Conservation (phyloP, 1,284 basidiomycete species). For the Sanguinoderma infundibulare region DNA sequence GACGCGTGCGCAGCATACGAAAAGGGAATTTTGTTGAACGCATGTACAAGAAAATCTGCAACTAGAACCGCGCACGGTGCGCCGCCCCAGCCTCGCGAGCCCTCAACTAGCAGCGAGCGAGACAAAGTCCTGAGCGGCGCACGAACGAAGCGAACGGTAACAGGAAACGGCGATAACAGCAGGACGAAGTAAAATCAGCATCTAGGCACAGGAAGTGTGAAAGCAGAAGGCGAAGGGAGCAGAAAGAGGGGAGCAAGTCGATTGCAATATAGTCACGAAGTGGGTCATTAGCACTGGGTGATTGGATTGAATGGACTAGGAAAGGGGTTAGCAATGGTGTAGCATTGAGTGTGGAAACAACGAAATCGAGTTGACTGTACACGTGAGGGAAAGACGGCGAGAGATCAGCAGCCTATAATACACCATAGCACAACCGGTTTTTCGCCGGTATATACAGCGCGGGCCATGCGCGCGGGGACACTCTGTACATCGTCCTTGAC, state of each 20-base stretch:
- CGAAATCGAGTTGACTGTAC: background rate
- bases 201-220: slow-evolving; percentile 1
- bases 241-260: slow-evolving; percentile 5
- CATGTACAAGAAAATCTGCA: slow-evolving; percentile 11
- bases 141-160: slow-evolving; percentile 4
- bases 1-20: slow-evolving; percentile 26
- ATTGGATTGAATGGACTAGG: background rate
- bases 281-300: slow-evolving; percentile 13
- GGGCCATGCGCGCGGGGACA: slow-evolving; percentile 2
- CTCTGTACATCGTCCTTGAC: background rate
- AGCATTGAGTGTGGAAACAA: slow-evolving; percentile 1
- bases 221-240: background rate
- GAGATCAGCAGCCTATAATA: slow-evolving; percentile 16
- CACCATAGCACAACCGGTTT: slow-evolving; percentile 28
- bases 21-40: slow-evolving; percentile 4
- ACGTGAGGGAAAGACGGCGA: background rate
- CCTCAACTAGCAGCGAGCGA: background rate
- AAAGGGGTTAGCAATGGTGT: slow-evolving; percentile 6
- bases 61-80: slow-evolving; percentile 4
- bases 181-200: background rate
- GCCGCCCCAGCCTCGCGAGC: background rate
- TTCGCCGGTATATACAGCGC: slow-evolving; percentile 26
- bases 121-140: background rate
- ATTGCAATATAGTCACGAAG: slow-evolving; percentile 14
- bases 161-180: too few relatives aligned